Evolutionary conservation across 1,284 basidiomycete genomes (phyloP).

Genomic region (Meira miltonrushii): DNA sequence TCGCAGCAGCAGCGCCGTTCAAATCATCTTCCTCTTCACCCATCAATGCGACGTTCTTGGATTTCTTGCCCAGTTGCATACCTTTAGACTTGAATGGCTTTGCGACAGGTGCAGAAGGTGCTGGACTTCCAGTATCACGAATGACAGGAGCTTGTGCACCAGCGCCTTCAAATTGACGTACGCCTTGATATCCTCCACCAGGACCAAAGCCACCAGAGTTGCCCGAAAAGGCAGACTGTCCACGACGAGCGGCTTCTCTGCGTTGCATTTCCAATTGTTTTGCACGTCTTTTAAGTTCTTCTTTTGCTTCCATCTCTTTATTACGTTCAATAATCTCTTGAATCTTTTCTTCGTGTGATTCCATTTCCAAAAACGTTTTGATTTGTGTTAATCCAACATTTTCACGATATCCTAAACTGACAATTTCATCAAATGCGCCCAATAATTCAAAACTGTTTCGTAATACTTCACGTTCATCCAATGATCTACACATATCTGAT

Average conservation of each 20-base stretch:
- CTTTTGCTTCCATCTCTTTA: constrained; percentile 98
- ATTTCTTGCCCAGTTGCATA: constrained; percentile 98
- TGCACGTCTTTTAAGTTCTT: constrained; percentile 94
- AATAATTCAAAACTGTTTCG: constrained; percentile 91
- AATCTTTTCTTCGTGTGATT: constrained; percentile 99
- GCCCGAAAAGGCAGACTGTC: constrained; percentile 22
- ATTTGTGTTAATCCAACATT: constrained; percentile 88
- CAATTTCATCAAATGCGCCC: constrained; percentile 93
- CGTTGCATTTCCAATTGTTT: constrained; percentile 98
- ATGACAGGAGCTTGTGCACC: constrained; percentile 34
- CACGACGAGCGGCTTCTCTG: constrained; percentile 56
- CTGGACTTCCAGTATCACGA: constrained; percentile 14
- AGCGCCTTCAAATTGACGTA: constrained; percentile 32
- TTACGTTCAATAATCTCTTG: constrained; percentile 98
- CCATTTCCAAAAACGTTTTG: constrained; percentile 89
- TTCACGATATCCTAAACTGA: constrained; percentile 89
- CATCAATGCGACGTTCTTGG: constrained; percentile 75
- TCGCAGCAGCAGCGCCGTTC: constrained; percentile 56
- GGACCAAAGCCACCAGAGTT: constrained; percentile 25
- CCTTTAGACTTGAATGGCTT: constrained; percentile 88
- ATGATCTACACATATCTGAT: constrained; percentile 70
- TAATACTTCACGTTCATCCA: constrained; percentile 82
- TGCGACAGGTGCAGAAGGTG: constrained; percentile 33
- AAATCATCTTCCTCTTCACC: constrained; percentile 59
- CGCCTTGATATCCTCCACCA: constrained; percentile 12